Evolutionary conservation across 1,284 basidiomycete genomes (phyloP).

Genomic region (Leccinum fallax): DNA sequence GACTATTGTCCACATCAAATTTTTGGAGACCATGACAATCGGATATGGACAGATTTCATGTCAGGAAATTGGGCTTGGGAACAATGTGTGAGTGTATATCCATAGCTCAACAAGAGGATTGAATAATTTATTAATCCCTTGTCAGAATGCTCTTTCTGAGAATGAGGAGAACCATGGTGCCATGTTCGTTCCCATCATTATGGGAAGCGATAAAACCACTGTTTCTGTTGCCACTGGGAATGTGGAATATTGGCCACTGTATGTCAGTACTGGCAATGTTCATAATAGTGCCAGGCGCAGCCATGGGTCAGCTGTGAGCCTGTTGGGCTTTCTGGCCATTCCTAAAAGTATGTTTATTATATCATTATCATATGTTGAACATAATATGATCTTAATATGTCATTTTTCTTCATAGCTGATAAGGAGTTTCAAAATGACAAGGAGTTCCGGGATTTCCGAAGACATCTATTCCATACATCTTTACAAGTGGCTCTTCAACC

Average conservation of each 20-base stretch:
- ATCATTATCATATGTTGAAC: not conserved
- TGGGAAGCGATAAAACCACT: conserved; percentile 13
- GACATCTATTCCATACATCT: not conserved
- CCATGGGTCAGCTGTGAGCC: not conserved
- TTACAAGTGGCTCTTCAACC: not conserved
- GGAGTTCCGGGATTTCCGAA: not conserved
- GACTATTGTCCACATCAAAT: not conserved
- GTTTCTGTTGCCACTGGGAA: conserved; percentile 8
- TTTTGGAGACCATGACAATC: not conserved
- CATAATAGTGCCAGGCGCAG: not conserved
- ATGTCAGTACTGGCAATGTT: not conserved
- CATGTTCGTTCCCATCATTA: conserved; percentile 4
- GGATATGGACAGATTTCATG: not conserved
- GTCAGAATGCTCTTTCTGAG: not conserved
- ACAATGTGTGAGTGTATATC: not conserved
- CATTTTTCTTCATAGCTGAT: not conserved
- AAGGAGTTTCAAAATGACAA: not conserved
- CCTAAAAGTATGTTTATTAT: not conserved
- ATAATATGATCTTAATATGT: too few species aligned
- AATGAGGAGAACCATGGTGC: not conserved
- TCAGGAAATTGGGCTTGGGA: not conserved
- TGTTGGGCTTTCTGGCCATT: not conserved
- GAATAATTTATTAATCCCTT: not conserved
- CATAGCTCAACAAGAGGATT: not conserved
- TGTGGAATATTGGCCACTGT: not conserved